Percentiles rank a stretch among this genome's conserved stretches.
Evolutionary conservation across 2,329 filamentous ascomycete genomes (phyloP).

Genomic region (Colletotrichum falcatum): DNA sequence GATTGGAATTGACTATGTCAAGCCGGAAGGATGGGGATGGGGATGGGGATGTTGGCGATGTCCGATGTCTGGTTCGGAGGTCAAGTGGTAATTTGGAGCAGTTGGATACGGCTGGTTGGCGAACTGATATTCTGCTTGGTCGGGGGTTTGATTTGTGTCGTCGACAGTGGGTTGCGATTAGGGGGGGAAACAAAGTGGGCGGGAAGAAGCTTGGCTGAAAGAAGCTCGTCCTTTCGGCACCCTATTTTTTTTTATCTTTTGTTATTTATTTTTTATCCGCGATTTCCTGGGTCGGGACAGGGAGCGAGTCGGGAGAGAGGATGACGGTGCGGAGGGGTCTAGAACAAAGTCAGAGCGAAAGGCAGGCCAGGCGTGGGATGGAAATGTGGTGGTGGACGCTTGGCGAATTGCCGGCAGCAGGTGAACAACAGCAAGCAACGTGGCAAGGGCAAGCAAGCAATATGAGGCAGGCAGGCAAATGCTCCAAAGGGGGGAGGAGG

Average conservation of each 20-base stretch:
- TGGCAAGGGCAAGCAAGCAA: too few species aligned
- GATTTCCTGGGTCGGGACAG: conserved; percentile 8
- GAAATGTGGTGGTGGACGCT: too few species aligned
- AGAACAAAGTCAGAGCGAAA: conserved; percentile 15
- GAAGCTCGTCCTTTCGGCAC: not conserved
- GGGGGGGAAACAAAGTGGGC: conserved; percentile 3
- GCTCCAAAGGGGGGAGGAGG: too few species aligned
- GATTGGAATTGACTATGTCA: conserved; percentile 7
- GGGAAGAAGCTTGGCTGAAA: conserved; percentile 19
- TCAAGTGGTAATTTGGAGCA: conserved; percentile 3
- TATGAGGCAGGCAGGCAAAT: not conserved
- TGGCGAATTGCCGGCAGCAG: too few species aligned
- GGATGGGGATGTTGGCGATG: too few species aligned
- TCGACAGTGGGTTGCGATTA: conserved; percentile 22
- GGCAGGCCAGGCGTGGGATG: not conserved
- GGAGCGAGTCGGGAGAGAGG: conserved; percentile 7
- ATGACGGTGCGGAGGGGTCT: conserved; percentile 21
- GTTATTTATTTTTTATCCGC: not conserved
- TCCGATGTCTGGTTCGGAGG: not conserved
- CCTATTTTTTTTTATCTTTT: not conserved
- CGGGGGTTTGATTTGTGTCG: conserved; percentile 27
- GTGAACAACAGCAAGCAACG: not conserved
- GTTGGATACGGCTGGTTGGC: not conserved
- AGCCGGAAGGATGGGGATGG: too few species aligned
- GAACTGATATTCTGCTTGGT: conserved; percentile 23